Conservation (phyloP, 2,329 filamentous ascomycete genomes). For the Intubia oerlemansii region DNA sequence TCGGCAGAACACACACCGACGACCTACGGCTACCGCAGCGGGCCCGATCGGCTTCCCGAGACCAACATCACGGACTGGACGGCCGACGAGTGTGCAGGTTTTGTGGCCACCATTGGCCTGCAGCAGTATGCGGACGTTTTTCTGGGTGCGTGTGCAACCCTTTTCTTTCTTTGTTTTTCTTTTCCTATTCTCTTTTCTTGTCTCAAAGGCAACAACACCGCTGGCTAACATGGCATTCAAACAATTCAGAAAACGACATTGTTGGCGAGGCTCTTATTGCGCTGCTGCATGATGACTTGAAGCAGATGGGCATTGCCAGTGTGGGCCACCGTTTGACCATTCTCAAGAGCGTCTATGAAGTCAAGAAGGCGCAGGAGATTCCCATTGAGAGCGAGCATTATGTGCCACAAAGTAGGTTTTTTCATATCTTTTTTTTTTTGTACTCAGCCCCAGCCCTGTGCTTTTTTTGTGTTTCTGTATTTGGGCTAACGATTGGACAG, state of each 20-base stretch:
- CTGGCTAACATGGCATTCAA: conserved; percentile 5
- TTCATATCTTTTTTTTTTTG: background rate
- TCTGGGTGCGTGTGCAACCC: conserved; percentile 35
- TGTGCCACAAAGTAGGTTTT: conserved; percentile 60
- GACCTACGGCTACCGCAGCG: conserved; percentile 46
- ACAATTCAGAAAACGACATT: conserved; percentile 95
- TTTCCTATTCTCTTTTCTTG: background rate
- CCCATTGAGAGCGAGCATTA: conserved; percentile 87
- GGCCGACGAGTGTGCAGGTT: conserved; percentile 76
- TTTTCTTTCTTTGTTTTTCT: conserved; percentile 12
- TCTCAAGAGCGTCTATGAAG: conserved; percentile 86
- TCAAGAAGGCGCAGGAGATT: conserved; percentile 85
- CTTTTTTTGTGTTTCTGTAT: background rate
- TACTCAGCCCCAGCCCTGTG: background rate
- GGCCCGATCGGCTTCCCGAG: conserved; percentile 45
- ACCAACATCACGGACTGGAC: conserved; percentile 65
- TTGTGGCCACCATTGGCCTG: conserved; percentile 58
- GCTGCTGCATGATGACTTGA: conserved; percentile 78
- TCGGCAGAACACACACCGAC: conserved; percentile 61
- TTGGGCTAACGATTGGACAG: conserved; percentile 21
- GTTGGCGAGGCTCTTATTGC: conserved; percentile 79
- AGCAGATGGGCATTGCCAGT: conserved; percentile 82
- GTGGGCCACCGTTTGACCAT: conserved; percentile 90
- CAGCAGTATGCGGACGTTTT: conserved; percentile 68
- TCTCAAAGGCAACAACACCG: background rate